Evolutionary conservation across 2,329 filamentous ascomycete species (phyloP), one percentile per base, ranked within the genome.

Genomic region (Spiromastix sp.): DNA sequence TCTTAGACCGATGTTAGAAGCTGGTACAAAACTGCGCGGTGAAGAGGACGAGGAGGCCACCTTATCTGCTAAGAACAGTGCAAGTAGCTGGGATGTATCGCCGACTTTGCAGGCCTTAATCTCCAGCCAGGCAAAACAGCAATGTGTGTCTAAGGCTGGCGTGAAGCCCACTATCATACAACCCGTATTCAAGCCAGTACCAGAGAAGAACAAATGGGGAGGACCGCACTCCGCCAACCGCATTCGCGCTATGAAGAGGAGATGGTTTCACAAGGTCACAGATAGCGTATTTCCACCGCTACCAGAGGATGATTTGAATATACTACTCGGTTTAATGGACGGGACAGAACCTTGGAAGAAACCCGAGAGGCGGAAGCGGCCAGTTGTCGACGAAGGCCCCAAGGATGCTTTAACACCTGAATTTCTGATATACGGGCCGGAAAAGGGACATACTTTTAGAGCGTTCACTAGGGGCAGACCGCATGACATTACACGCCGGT

Each of bases 61-160:
- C n/a, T n/a, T n/a, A n/a, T n/a, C n/a, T n/a, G n/a, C n/a, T n/a
- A n/a, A n/a, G n/a, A n/a, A n/a, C n/a, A n/a, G n/a, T n/a, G n/a
- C n/a, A n/a, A n/a, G n/a, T n/a, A n/a, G n/a, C 16, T 64, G 61
- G 61, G 38, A 53, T 26, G 53, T 56, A 0, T 54, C 59, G 1
- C 22, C 43, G 2, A 48, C 54, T 5, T 36, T 64, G 12, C 37
- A 45, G 3, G 47, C 47, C 30, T 49, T 65, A 6, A 34, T 61
- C 11, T 52, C 49, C 9, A 52, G 56, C 3, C 62, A 65, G 35
- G 44, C 47, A 16, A 46, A 45, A 18, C 49, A 55, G 36, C 39
- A 48, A n/a, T n/a, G n/a, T n/a, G n/a, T n/a, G n/a, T n/a, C n/a
- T n/a, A n/a, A n/a, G n/a, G n/a, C n/a, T n/a, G n/a, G n/a, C n/a